Percentiles rank a stretch among this genome's conserved stretches.
Conservation (phyloP, 768 basidiomycete species). For the Amanita pseudoporphyria region DNA sequence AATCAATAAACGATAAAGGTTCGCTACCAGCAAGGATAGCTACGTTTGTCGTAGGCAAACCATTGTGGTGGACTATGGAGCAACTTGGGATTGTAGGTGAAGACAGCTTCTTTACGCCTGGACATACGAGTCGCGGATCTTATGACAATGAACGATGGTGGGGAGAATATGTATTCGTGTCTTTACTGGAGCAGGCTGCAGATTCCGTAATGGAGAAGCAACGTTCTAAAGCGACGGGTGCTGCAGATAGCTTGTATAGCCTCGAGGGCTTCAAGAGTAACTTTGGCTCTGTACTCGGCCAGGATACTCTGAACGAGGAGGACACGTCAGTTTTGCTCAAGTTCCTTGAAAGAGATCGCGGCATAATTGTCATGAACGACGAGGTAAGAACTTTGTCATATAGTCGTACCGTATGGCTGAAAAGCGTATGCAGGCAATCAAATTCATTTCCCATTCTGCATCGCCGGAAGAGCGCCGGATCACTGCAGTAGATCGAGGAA, state of each 20-base stretch:
- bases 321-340: constrained; percentile 67
- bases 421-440: constrained; percentile 53
- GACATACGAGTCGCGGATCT: constrained; percentile 15
- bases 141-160: constrained; percentile 42
- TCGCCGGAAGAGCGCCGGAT: constrained; percentile 35
- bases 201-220: constrained; percentile 42
- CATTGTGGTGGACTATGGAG: constrained; percentile 82
- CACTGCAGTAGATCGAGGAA: constrained; percentile 72
- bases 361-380: constrained; percentile 50
- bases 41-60: constrained; percentile 63
- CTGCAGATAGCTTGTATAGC: constrained; percentile 55
- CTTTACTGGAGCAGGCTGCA: constrained; percentile 58
- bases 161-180: constrained; percentile 64
- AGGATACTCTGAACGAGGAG: constrained; percentile 35
- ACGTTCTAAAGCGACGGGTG: constrained; percentile 29
- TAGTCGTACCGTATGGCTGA: neutral
- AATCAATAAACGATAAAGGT: constrained; percentile 59
- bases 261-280: constrained; percentile 47
- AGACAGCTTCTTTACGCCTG: constrained; percentile 29
- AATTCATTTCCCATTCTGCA: constrained; percentile 46
- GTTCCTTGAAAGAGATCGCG: constrained; percentile 72
- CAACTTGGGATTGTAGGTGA: constrained; percentile 68
- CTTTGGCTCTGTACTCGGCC: constrained; percentile 36
- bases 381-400: constrained; percentile 34
- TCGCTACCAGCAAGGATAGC: constrained; percentile 66